phyloP scores from a whole-genome alignment of 768 basidiomycete genomes.

The Hypsizygus marmoreus region DNA sequence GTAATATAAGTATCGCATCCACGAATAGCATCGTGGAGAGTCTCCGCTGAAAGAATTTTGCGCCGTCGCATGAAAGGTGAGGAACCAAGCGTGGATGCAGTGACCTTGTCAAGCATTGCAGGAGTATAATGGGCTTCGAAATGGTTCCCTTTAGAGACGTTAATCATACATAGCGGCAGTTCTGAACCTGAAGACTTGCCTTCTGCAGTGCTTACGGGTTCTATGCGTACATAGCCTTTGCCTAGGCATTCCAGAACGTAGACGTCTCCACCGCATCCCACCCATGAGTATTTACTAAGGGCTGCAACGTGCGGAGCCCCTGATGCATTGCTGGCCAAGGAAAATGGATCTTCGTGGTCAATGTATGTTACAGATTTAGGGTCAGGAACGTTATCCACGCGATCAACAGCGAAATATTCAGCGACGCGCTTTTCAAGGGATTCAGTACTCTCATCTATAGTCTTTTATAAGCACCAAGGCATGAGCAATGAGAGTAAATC shows the following conservation, averaged over 20 bases:
- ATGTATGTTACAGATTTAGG: constrained; percentile 69
- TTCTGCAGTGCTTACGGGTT: constrained; percentile 39
- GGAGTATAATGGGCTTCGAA: constrained; percentile 61
- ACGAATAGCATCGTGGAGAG: constrained; percentile 60
- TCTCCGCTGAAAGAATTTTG: constrained; percentile 52
- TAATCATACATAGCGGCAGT: no score
- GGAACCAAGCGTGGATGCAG: constrained; percentile 44
- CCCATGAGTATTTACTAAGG: constrained; percentile 72
- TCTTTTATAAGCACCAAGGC: no score
- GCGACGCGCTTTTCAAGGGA: constrained; percentile 45
- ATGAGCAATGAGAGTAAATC: constrained; percentile 1
- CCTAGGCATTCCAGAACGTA: constrained; percentile 79
- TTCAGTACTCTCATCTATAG: constrained; percentile 58
- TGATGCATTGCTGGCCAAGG: constrained; percentile 49
- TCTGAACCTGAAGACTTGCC: no score
- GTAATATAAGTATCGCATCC: constrained; percentile 70
- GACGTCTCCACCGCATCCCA: constrained; percentile 69
- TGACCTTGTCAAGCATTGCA: constrained; percentile 43
- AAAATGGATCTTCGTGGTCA: constrained; percentile 78
- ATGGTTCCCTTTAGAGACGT: constrained; percentile 16
- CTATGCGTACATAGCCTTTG: constrained; percentile 67
- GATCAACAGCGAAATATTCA: constrained; percentile 25
- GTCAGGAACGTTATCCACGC: constrained; percentile 42
- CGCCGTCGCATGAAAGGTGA: constrained; percentile 59
- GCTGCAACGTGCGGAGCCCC: constrained; percentile 55